Conservation (phyloP, 768 basidiomycete genomes). For the Clitopilus hobsonii region DNA sequence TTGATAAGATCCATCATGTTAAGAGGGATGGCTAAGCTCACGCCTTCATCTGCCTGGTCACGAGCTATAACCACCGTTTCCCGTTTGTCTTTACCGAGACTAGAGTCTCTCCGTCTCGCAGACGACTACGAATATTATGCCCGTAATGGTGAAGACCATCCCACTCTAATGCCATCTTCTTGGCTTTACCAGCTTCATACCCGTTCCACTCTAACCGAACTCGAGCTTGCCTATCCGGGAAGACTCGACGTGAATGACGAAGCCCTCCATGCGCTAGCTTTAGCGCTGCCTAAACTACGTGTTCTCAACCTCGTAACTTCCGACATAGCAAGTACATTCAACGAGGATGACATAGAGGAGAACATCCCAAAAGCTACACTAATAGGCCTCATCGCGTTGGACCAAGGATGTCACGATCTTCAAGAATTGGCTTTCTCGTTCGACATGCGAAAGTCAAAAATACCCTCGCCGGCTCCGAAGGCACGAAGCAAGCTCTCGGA, state of each 20-base stretch:
- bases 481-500: no score
- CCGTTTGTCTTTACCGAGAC: background rate
- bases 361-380: no score
- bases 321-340: no score
- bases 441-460: no score
- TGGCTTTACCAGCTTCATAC: background rate
- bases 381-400: no score
- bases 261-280: background rate
- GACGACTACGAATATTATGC: background rate
- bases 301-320: no score
- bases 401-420: no score
- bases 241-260: background rate
- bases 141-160: background rate
- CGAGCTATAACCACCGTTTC: background rate
- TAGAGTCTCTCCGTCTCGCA: background rate
- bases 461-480: no score
- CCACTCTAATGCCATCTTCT: background rate
- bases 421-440: no score
- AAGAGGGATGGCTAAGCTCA: background rate
- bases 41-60: background rate
- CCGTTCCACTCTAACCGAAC: background rate
- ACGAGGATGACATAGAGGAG: no score
- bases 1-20: background rate
- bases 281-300: background rate
- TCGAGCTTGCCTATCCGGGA: background rate